Conservation (phyloP, 805 yeast genomes). For the Kodamaea kakaduensis region DNA sequence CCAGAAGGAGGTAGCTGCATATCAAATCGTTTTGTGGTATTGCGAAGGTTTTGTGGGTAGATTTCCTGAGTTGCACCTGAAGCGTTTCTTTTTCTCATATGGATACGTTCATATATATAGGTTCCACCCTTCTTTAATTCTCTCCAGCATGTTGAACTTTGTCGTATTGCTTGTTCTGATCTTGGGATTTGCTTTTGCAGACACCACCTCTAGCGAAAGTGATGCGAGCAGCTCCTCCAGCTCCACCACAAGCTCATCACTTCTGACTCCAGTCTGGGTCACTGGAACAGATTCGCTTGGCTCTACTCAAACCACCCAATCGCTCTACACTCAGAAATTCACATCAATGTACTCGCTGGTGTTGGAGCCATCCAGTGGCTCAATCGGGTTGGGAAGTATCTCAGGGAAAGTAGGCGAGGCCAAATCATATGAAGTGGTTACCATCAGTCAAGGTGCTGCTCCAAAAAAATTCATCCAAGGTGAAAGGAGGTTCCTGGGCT, state of each 20-base stretch:
- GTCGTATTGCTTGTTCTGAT: slow-evolving; percentile 1
- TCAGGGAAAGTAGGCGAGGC: slow-evolving; percentile 51
- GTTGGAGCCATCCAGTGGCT: slow-evolving; percentile 40
- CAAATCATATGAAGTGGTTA: slow-evolving; percentile 33
- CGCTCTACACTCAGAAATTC: slow-evolving; percentile 53
- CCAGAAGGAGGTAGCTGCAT: too few species aligned
- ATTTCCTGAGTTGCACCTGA: too few species aligned
- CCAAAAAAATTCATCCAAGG: neutral
- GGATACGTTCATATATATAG: too few species aligned
- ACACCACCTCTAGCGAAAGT: too few species aligned
- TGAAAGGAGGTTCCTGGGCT: neutral
- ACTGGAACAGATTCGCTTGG: slow-evolving; percentile 38
- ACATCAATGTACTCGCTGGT: slow-evolving; percentile 40
- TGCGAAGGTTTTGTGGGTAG: too few species aligned
- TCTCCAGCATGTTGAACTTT: neutral
- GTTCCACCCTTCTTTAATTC: too few species aligned
- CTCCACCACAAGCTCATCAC: slow-evolving; percentile 42
- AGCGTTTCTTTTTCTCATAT: too few species aligned
- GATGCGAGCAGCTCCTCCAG: too few species aligned
- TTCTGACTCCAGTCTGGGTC: slow-evolving; percentile 43
- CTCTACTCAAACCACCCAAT: slow-evolving; percentile 37
- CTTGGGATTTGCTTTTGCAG: slow-evolving; percentile 11
- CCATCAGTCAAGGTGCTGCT: slow-evolving; percentile 9
- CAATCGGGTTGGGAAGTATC: slow-evolving; percentile 74
- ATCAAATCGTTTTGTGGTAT: too few species aligned